A percentile compares a stretch with the other conserved stretches of the same genome.
phyloP scores from a whole-genome alignment of 75 land plant species.

The Cunninghamia lanceolata region DNA sequence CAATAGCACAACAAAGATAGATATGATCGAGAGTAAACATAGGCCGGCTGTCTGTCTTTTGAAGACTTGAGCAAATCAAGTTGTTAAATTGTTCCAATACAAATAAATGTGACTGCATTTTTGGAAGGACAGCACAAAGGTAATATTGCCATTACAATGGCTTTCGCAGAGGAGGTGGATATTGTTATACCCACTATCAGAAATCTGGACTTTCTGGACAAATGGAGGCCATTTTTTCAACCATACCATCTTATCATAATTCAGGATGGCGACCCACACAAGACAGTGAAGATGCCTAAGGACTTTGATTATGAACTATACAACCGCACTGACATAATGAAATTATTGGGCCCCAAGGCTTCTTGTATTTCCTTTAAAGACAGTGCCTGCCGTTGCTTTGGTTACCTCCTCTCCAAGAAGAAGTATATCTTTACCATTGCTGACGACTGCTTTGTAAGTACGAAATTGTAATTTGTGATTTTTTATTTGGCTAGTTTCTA shows the following conservation, averaged over 20 bases:
- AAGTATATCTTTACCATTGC: constrained; percentile 35
- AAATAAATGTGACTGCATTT: background rate
- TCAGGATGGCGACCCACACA: constrained; percentile 54
- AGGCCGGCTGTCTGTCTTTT: background rate
- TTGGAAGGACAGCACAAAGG: background rate
- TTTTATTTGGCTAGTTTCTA: no score
- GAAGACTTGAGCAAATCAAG: no score
- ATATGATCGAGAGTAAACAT: background rate
- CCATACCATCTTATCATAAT: constrained; percentile 49
- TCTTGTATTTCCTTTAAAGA: constrained; percentile 57
- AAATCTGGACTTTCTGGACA: constrained; percentile 55
- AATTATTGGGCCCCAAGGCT: constrained; percentile 40
- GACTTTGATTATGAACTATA: constrained; percentile 57
- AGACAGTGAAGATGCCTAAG: constrained; percentile 41
- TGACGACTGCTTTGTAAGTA: constrained; percentile 36
- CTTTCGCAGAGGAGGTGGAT: constrained; percentile 11
- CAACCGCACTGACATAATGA: constrained; percentile 41
- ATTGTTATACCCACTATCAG: constrained; percentile 42
- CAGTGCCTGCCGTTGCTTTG: constrained; percentile 31
- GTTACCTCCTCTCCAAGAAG: constrained; percentile 36
- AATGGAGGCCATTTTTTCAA: constrained; percentile 43
- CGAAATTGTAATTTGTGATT: no score
- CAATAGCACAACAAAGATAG: background rate
- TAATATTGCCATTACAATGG: no score
- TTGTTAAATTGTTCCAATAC: background rate